Percentiles rank a stretch among this genome's conserved stretches.
These are phyloP conservation scores for Auricularia sp. DNA, from an alignment of 768 basidiomycete genomes.

Conservation along the genomic window DNA sequence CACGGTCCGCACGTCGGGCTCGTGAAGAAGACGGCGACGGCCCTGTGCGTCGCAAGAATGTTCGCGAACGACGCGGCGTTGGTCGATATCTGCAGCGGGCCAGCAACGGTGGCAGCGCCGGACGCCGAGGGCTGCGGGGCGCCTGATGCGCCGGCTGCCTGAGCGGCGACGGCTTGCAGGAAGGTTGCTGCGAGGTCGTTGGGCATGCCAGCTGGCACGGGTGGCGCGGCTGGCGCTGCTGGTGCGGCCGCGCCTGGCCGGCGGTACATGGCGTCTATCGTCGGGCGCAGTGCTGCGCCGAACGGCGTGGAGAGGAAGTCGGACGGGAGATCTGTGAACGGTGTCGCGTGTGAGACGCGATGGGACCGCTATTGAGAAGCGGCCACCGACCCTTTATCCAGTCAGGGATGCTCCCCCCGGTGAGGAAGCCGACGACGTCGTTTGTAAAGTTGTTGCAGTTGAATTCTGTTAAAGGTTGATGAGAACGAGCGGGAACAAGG, in stretches of 20 bases:
- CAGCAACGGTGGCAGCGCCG: constrained; percentile 43
- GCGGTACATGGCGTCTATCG: constrained; percentile 83
- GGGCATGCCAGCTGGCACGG: constrained; percentile 25
- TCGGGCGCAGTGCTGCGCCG: constrained; percentile 75
- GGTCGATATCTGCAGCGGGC: constrained; percentile 61
- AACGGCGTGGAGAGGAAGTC: constrained; percentile 88
- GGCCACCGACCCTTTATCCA: constrained; percentile 63
- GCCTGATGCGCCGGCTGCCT: constrained; percentile 32
- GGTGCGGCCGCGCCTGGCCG: constrained; percentile 33
- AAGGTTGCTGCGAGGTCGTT: constrained; percentile 42
- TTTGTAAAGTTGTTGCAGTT: constrained; percentile 95
- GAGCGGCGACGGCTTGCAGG: constrained; percentile 19
- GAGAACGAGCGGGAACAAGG: neutral
- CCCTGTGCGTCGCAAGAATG: constrained; percentile 55
- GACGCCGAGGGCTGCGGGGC: constrained; percentile 15
- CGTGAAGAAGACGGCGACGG: constrained; percentile 76
- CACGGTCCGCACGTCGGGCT: constrained; percentile 70
- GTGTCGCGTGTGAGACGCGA: neutral
- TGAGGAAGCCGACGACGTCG: constrained; percentile 79
- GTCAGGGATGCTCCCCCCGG: constrained; percentile 67
- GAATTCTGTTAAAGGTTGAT: constrained; percentile 47
- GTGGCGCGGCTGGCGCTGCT: constrained; percentile 26
- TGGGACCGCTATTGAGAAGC: neutral
- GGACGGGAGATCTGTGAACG: constrained; percentile 51
- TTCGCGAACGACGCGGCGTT: constrained; percentile 64